Conservation (phyloP, 2,329 filamentous ascomycete species). For the Aspergillus pseudoglaucus region DNA sequence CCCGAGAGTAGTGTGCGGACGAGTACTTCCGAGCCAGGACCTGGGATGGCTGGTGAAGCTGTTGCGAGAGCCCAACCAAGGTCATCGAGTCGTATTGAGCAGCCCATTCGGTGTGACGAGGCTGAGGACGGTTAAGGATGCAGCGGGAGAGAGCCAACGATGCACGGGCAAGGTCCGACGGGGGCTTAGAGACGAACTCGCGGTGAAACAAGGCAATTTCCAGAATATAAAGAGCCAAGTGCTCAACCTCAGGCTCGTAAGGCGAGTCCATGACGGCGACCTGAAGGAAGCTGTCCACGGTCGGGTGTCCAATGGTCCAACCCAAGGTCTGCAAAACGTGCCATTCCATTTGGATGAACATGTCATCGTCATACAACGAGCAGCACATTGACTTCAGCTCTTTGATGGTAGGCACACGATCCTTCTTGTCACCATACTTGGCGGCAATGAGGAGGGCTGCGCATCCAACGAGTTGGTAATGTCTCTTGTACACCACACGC, state of each 20-base stretch:
- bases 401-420: conserved; percentile 92
- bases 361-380: conserved; percentile 94
- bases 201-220: conserved; percentile 95
- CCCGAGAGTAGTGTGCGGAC: conserved; percentile 58
- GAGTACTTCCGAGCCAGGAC: conserved; percentile 64
- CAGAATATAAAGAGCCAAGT: conserved; percentile 89
- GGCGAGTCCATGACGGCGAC: conserved; percentile 69
- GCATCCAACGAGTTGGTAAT: conserved; percentile 96
- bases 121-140: conserved; percentile 73
- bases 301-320: conserved; percentile 93
- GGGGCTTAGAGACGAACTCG: conserved; percentile 88
- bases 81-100: conserved; percentile 46
- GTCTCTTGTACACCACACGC: conserved; percentile 96
- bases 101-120: conserved; percentile 69
- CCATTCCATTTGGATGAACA: conserved; percentile 99
- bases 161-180: conserved; percentile 83
- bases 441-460: conserved; percentile 91
- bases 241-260: conserved; percentile 81
- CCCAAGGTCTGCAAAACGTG: conserved; percentile 95
- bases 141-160: conserved; percentile 80
- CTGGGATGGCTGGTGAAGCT: conserved; percentile 60
- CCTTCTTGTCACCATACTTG: conserved; percentile 98
- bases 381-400: conserved; percentile 99
- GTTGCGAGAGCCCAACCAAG: conserved; percentile 57
- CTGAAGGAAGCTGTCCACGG: conserved; percentile 88